Base-by-base conservation (phyloP, 441 rosid species). In the Populus hybrid region DNA sequence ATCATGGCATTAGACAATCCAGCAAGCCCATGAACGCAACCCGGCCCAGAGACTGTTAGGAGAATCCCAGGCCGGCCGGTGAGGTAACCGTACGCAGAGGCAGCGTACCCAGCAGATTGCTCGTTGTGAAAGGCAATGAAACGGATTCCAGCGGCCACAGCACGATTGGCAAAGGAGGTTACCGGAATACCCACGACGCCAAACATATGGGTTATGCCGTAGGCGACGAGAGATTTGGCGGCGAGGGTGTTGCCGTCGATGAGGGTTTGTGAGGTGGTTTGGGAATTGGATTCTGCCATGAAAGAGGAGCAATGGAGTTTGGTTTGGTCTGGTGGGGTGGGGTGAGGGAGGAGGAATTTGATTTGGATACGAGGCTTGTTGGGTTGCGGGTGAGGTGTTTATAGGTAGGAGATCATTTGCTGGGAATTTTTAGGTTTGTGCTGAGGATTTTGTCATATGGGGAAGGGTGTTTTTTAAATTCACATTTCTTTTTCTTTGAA, bases 141-240 rank as follows among this genome's bases (percentile, higher is more conserved):
- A 69, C 98, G 95, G 82, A 95, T 82, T 21, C 99, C 99, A 0
- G 88, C 77, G 11, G 93, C 79, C 74, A 92, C 91, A 45, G 97
- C 91, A 38, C 92, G 94, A 82, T 75, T 95, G 5, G 99, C 97
- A 5, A 95, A 88, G 63, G 97, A 87, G 4, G 98, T 95, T 7
- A 95, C 99, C 50, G 99, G 99, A 76, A 95, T 94, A 7, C 98
- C 99, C 0, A 95, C 97, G 69, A 95, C 94, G 36, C 98, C 98
- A 80, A 95, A 95, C 95, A 94, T 94, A 83, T 92, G 93, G 67
- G 92, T 88, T 26, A 89, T 90, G 50, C 98, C 99, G 80, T 88
- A 91, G 28, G 87, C 88, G 38, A 88, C 86, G 9, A 95, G 83
- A 69, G 94, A 83, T 76, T 86, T 88, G 4, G 98, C 95, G 12